Base-by-base conservation (phyloP, 805 yeast species). In the Saturnispora zaruensis region DNA sequence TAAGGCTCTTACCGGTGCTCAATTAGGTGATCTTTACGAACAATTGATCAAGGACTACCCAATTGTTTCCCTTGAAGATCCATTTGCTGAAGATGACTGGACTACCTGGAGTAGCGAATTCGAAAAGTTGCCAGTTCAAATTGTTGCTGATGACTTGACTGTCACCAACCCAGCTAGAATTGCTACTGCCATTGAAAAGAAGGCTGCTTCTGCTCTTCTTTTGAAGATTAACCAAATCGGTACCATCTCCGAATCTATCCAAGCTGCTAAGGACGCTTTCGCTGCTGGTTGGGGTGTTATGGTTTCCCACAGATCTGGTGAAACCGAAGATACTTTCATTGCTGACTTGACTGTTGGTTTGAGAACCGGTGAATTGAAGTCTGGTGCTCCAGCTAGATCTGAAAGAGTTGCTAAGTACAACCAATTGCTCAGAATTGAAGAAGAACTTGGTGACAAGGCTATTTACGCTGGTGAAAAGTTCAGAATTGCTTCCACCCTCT, bases 271-370 rank as follows among this genome's bases (percentile, higher is more conserved):
- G 72, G 93, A 86, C 74, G 87, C 98, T 53, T 90, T 81, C 77
- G 83, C 81, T 59, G 97, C 96, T 59, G 88, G 88, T 69, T 91
- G 99, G 99, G 97, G 97, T 81, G 96, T 90, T 70, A 90, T 91
- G 97, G 98, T 93, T 66, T 90, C 97, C 67, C 99, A 91, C 88
- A 89, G 99, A 84, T 90, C 97, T 65, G 99, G 99, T 78, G 99
- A 91, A 82, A 90, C 97, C 62, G 99, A 93, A 79, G 99, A 93
- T 77, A 84, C 95, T 67, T 84, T 87, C 79, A 91, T 91, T 73
- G 98, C 99, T 68, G 98, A 91, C 76, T 81, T 91, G 71, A 78
- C 88, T 66, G 99, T 93, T 66, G 98, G 98, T 80, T 81, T 91
- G 73, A 88, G 97, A 84, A 66, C 95, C 61, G 99, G 97, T 72